Base-by-base conservation (phyloP, 768 basidiomycete genomes). In the Phlegmacium glaucopus region DNA sequence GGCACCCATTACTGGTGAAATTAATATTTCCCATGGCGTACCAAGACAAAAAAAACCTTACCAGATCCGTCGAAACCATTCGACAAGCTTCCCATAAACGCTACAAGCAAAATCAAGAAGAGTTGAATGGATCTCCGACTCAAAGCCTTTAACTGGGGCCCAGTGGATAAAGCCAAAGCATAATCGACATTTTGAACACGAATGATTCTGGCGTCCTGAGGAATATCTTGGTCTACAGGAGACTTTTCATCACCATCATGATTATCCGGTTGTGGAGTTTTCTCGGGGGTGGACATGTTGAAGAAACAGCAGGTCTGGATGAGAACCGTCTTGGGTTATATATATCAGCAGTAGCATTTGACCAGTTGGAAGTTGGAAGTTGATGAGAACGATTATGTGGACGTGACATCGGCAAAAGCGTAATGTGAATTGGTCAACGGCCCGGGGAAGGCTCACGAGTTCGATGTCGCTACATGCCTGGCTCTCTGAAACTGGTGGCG, bases 11-110 rank as follows among this genome's bases (percentile, higher is more conserved):
- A 76, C 74, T 74, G 47, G 17, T 29, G 25, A 46, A 9, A 30
- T 9, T 32, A 29, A 6, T 38, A 9, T 5, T 13, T 12, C 46
- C 29, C 13, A 13, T 5, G 37, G 15, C 27, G 36, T n/a, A 6
- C n/a, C 32, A 12, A 26, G 17, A 18, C 30, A 18, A 39, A 43
- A 39, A 27, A 18, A 29, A 9, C 28, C 66, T 45, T 48, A 72
- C 73, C 72, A 44, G 71, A 70, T 15, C 74, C 74, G 45, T 76
- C 72, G 36, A 75, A 75, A 36, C 75, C 73, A 50, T 75, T 75
- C 1, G 75, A 70, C 52, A 72, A 51, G 51, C 71, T 72, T 6
- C 71, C 70, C 71, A 74, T 72, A 51, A 71, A 75, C 3, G 73
- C 66, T 6, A 73, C 71, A 9, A 71, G 52, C 27, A 76, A 55